Base-by-base conservation (phyloP, 306 rosid species). In the Albizia julibrissin region DNA sequence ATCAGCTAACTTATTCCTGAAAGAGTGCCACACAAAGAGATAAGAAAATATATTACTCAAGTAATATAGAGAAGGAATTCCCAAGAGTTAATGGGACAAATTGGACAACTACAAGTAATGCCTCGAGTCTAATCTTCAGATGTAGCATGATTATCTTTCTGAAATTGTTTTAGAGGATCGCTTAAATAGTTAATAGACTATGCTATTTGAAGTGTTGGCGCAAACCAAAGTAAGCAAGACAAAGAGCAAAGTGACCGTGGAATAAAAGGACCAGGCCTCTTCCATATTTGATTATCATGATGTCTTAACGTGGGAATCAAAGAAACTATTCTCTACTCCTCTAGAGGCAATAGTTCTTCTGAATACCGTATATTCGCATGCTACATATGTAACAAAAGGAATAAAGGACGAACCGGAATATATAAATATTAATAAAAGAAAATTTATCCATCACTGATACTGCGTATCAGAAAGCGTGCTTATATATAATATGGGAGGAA, bases 1-100 rank as follows among this genome's bases (percentile, higher is more conserved):
- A 77, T 75, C 76, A 73, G 82, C 81, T 76, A 84, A 81, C 83
- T 81, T 81, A 50, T 84, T 75, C 87, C 91, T 82, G 89, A 84
- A 85, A 74, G 13, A 8, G 43, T 80, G 47, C 69, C 61, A 56
- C 54, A 82, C 42, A 79, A 59, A 49, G 76, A 71, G 29, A 54
- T 50, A 76, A 46, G 42, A 58, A 80, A 67, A 72, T 59, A 34
- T 24, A 71, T 72, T 19, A 11, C 21, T 26, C 59, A 34, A 81
- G 27, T 26, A 37, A 37, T 31, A 72, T 26, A 46, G 14, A 31
- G 34, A 70, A 62, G 75, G 39, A 87, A 74, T 77, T 34, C 69
- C 40, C 49, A 76, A 8, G 26, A 42, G 81, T 61, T 59, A 87
- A 77, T 76, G 8, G 46, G 79, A 33, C 75, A 70, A 64, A 19